Base-by-base conservation (phyloP, 345 rosid genomes). In the Moricandia arvensis region DNA sequence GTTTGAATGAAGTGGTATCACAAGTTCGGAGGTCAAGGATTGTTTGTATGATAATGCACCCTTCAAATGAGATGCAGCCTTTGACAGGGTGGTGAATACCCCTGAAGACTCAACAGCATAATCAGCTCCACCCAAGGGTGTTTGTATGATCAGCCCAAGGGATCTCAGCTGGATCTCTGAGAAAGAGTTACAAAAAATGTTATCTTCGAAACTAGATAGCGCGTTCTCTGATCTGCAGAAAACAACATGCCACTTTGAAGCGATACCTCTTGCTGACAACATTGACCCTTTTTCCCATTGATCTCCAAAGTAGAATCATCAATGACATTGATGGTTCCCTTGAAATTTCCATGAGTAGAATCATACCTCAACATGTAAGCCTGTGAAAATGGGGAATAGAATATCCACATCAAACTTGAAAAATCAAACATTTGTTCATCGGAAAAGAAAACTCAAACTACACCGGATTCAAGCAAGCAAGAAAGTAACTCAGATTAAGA, bases 311-410 rank as follows among this genome's bases (percentile, higher is more conserved):
- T 91, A 80, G 96, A 87, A 2, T 85, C 85, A 74, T 96, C 91
- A 81, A 96, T 59, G 63, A 90, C 99, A 53, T 73, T 85, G 80
- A 95, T 77, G 74, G 82, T 80, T 76, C 94, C 99, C 31, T 86
- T 80, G 72, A 87, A 90, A 82, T 79, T 80, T 57, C 99, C 98
- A 78, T 95, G 99, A 72, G 99, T 95, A 10, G 99, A 95, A 80
- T 95, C 99, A 24, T 95, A 95, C 84, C 87, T 95, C 66, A 93
- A 77, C 99, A 95, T 92, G 83, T 95, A 95, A 81, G 97, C 98
- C 99, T 95, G 86, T 37, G 66, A 38, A 54, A 15, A 63, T 41
- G 12, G 47, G 6, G n/a, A n/a, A 41, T 11, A 41, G n/a, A 7
- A 43, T n/a, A 43, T 43, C 6, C 49, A 11, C 49, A 41, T 12